These are phyloP conservation scores for Ogataea henricii DNA, from an alignment of 805 yeast species.

Conservation along the genomic window DNA sequence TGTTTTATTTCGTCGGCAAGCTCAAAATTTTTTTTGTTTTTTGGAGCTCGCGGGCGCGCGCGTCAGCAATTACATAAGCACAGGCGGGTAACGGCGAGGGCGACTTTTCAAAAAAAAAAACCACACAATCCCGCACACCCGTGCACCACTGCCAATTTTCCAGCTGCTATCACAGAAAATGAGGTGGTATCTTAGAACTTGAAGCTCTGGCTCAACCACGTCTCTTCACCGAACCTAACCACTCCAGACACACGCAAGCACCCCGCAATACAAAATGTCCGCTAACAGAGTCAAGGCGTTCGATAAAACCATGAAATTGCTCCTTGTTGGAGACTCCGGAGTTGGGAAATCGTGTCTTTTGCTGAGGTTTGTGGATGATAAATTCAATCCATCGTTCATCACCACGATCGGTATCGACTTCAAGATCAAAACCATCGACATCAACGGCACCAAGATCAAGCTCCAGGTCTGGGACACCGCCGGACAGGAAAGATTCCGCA, in stretches of 20 bases:
- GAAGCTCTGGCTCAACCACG: not conserved
- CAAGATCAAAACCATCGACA: constrained; percentile 93
- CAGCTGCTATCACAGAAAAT: not conserved
- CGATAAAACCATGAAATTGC: constrained; percentile 87
- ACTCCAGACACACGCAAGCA: not conserved
- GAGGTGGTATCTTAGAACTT: constrained; percentile 2
- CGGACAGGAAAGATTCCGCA: constrained; percentile 95
- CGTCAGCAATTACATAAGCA: no score
- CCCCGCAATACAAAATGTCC: constrained; percentile 40
- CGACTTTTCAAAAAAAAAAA: no score
- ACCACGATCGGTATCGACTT: constrained; percentile 98
- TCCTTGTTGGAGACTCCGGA: constrained; percentile 90
- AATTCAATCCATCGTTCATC: constrained; percentile 94
- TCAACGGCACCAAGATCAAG: constrained; percentile 90
- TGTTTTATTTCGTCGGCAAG: not conserved
- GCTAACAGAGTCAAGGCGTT: constrained; percentile 67
- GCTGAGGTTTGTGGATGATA: constrained; percentile 92
- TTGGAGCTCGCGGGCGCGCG: no score
- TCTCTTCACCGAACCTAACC: not conserved
- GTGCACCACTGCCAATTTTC: not conserved
- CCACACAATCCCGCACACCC: not conserved
- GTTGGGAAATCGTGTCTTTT: constrained; percentile 89
- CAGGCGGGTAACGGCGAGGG: no score
- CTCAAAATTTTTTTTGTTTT: no score
- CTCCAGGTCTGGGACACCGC: constrained; percentile 98